Base-by-base conservation (phyloP, 2,329 filamentous ascomycete genomes). In the Cytospora mali region DNA sequence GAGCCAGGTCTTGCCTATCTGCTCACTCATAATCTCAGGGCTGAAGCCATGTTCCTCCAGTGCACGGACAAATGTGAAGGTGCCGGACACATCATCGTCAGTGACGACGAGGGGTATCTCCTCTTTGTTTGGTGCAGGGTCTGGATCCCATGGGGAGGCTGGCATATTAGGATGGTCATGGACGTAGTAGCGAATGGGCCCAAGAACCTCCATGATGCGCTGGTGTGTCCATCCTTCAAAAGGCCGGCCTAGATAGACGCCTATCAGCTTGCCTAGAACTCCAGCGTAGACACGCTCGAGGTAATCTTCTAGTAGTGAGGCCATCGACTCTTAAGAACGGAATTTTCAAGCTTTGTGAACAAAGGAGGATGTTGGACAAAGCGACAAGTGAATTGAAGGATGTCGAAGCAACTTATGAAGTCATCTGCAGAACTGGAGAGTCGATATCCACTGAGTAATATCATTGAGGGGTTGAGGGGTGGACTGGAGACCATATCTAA, bases 171-270 rank as follows among this genome's bases (percentile, higher is more conserved):
- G 52, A 23, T 62, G 60, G 1, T 73, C 69, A 61, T 75, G 73
- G 23, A 75, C 73, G 39, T 74, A 75, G 64, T 72, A 67, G n/a
- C 66, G 64, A 27, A 75, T 69, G 6, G 68, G 69, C 4, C 75
- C 75, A 0, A 76, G 67, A 29, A 71, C 61, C 2, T 67, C 23
- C 18, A 73, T 48, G 58, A 76, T 76, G 3, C 68, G 66, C 56
- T 73, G 66, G 58, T 75, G 70, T 2, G 74, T 75, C 75, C 75
- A 77, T 48, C 70, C 70, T 62, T 77, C 74, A 42, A 76, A 74
- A 0, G 75, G 75, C 0, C 75, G 72, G 27, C 75, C 75, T 16
- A 76, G 60, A 58, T 76, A 76, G 9, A 77, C 75, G 21, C 75
- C 74, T 28, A 77, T 73, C 14, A 76, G 67, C 62, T 77, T 77